A percentile compares a stretch with the other conserved stretches of the same genome.
These are phyloP conservation scores for Jaminaea rosea DNA, from an alignment of 1,284 basidiomycete genomes.

Conservation along the genomic window DNA sequence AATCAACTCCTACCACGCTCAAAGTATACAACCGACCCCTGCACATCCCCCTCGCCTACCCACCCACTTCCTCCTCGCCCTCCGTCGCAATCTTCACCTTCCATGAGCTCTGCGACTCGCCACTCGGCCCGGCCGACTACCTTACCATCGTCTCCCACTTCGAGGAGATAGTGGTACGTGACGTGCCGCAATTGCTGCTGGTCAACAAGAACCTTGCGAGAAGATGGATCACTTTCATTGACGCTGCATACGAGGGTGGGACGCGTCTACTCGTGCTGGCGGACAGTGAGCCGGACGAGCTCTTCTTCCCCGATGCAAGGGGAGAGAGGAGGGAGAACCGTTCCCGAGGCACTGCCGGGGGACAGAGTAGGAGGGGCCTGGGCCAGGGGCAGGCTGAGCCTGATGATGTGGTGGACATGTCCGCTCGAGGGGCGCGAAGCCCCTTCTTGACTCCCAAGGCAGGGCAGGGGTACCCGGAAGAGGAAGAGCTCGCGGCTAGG, in stretches of 20 bases:
- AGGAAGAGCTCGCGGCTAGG: constrained; percentile 6
- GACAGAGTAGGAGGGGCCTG: constrained; percentile 2
- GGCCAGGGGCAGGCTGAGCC: not conserved
- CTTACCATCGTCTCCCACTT: constrained; percentile 58
- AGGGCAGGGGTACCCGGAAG: constrained; percentile 17
- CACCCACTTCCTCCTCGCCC: constrained; percentile 17
- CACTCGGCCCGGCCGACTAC: constrained; percentile 64
- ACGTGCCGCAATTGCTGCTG: constrained; percentile 57
- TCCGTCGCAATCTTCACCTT: constrained; percentile 57
- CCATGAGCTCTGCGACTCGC: constrained; percentile 58
- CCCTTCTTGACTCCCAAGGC: constrained; percentile 18
- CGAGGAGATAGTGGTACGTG: constrained; percentile 56
- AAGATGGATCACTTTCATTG: constrained; percentile 63
- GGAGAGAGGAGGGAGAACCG: constrained; percentile 3
- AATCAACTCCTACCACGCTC: constrained; percentile 21
- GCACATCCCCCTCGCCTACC: constrained; percentile 51
- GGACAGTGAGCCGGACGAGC: constrained; percentile 52
- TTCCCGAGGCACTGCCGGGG: not conserved
- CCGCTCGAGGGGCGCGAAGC: constrained; percentile 15
- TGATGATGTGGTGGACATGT: constrained; percentile 27
- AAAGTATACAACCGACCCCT: constrained; percentile 55
- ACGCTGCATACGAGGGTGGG: constrained; percentile 54
- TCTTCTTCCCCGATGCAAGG: constrained; percentile 58
- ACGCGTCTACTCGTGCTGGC: constrained; percentile 50
- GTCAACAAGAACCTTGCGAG: constrained; percentile 60